These are phyloP conservation scores for Apiotrichum siamense DNA, from an alignment of 1,284 basidiomycete genomes.

Conservation along the genomic window DNA sequence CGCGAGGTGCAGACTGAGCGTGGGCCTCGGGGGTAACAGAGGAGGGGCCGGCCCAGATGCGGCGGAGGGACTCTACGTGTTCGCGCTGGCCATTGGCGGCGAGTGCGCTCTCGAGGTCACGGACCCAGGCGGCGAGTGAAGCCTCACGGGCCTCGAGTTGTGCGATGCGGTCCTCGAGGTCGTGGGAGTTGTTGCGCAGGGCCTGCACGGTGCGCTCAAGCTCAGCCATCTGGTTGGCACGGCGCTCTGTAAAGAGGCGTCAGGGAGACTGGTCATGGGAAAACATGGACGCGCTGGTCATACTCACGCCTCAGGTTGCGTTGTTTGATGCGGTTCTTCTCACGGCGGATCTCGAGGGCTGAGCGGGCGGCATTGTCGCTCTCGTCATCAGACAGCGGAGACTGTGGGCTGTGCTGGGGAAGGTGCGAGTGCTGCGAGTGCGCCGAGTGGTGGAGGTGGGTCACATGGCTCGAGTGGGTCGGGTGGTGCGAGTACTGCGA, in stretches of 20 bases:
- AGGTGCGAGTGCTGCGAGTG: too few relatives aligned
- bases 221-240: conserved; percentile 37
- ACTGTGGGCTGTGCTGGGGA: conserved; percentile 4
- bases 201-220: conserved; percentile 26
- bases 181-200: conserved; percentile 17
- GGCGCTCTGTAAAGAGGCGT: conserved; percentile 22
- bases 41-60: conserved; percentile 17
- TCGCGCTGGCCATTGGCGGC: conserved; percentile 24
- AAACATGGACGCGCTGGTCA: background rate
- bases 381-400: conserved; percentile 7
- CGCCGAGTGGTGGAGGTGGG: too few relatives aligned
- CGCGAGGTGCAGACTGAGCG: conserved; percentile 3
- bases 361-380: conserved; percentile 8
- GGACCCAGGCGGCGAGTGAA: conserved; percentile 26
- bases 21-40: background rate
- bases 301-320: conserved; percentile 34
- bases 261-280: too few relatives aligned
- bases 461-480: too few relatives aligned
- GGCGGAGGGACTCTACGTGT: conserved; percentile 27
- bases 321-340: conserved; percentile 40
- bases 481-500: too few relatives aligned
- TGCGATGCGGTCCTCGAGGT: conserved; percentile 18
- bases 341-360: conserved; percentile 24
- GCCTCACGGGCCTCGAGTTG: conserved; percentile 20
- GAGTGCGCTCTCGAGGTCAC: conserved; percentile 33